Percentiles rank a stretch among this genome's conserved stretches.
Conservation (phyloP, 2,329 filamentous ascomycete species). For the Coniochaeta pulveracea region DNA sequence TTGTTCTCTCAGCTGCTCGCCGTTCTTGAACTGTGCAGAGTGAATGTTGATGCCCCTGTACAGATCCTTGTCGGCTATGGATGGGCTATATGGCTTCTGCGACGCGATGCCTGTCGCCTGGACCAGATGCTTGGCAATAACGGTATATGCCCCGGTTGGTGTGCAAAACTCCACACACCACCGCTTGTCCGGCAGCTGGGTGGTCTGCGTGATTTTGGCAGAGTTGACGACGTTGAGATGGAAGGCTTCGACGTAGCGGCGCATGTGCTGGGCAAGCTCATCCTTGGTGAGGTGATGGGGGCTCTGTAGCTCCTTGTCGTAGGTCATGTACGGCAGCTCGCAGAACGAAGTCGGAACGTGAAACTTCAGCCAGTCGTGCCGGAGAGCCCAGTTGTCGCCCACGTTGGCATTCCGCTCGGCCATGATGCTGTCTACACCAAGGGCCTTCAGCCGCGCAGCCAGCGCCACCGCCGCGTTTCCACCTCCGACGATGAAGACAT, state of each 20-base stretch:
- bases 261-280: constrained; percentile 35
- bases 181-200: constrained; percentile 23
- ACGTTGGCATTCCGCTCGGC: constrained; percentile 20
- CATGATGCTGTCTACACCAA: constrained; percentile 23
- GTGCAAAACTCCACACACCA: constrained; percentile 24
- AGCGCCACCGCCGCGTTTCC: constrained; percentile 20
- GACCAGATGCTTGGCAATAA: constrained; percentile 30
- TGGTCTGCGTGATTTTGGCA: constrained; percentile 24
- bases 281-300: constrained; percentile 31
- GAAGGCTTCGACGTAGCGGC: constrained; percentile 34
- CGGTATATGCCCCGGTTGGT: constrained; percentile 13
- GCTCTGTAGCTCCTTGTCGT: constrained; percentile 22
- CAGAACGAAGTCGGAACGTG: constrained; percentile 24
- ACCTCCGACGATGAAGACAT: constrained; percentile 22
- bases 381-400: constrained; percentile 26
- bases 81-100: constrained; percentile 24
- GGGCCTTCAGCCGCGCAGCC: constrained; percentile 24
- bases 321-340: constrained; percentile 25
- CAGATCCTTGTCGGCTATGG: constrained; percentile 23
- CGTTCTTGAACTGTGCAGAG: constrained; percentile 28
- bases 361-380: constrained; percentile 26
- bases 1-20: constrained; percentile 15
- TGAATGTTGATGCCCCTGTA: constrained; percentile 33
- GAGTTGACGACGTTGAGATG: constrained; percentile 33
- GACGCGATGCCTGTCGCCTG: constrained; percentile 33